Evolutionary conservation across 2,329 filamentous ascomycete species (phyloP).

Genomic region (Colletotrichum somersetense): DNA sequence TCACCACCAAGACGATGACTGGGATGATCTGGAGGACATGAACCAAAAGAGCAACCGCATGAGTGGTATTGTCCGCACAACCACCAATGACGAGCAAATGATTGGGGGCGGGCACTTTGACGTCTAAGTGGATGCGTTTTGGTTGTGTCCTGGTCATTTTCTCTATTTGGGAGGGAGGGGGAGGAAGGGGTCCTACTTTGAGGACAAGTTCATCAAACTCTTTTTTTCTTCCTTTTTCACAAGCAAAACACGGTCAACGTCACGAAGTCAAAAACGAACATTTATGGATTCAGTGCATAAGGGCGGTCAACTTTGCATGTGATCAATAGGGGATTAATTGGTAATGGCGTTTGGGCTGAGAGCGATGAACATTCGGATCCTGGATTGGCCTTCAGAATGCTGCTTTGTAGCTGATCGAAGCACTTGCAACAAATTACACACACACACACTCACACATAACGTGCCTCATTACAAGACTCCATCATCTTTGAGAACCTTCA

Average conservation of each 20-base stretch:
- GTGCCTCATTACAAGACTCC: conserved; percentile 24
- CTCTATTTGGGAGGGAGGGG: neutral
- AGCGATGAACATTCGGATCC: conserved; percentile 39
- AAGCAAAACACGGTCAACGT: conserved; percentile 32
- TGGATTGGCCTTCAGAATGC: conserved; percentile 38
- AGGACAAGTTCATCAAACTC: conserved; percentile 28
- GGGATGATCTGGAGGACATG: conserved; percentile 70
- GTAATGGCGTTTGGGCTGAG: conserved; percentile 42
- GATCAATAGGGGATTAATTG: conserved; percentile 38
- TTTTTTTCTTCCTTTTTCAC: conserved; percentile 18
- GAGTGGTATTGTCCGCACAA: conserved; percentile 72
- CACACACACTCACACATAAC: conserved; percentile 4
- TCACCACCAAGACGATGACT: conserved; percentile 62
- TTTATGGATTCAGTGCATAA: conserved; percentile 42
- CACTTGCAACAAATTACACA: conserved; percentile 15
- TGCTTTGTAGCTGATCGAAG: conserved; percentile 37
- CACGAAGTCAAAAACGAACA: conserved; percentile 42
- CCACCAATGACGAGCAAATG: conserved; percentile 71
- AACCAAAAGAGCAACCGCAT: conserved; percentile 69
- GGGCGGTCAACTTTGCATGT: conserved; percentile 43
- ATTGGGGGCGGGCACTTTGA: conserved; percentile 74
- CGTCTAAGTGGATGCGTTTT: conserved; percentile 59
- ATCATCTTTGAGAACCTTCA: conserved; percentile 2
- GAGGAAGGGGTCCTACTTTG: conserved; percentile 17
- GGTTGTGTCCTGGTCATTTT: conserved; percentile 5